Base-by-base conservation (phyloP, 2,329 filamentous ascomycete species). In the Penicillium sp. region DNA sequence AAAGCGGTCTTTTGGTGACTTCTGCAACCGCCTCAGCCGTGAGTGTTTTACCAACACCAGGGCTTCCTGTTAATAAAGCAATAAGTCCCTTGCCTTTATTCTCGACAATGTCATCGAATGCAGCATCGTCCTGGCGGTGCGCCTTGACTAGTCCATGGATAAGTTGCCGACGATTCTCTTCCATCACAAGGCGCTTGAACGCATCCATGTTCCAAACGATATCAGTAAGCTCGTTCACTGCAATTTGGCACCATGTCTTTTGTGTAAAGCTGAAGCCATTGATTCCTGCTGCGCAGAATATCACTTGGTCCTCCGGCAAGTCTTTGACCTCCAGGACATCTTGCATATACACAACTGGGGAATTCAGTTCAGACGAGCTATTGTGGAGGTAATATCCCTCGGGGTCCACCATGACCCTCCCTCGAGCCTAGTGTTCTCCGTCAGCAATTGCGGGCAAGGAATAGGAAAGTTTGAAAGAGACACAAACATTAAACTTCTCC, bases 11-110 rank as follows among this genome's bases (percentile, higher is more conserved):
- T 26, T 54, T 38, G 11, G 35, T 38, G 35, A 38, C 45, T 44
- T 58, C 56, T 13, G 56, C 56, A 7, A 58, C 56, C 17, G 56
- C 56, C 46, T 58, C 56, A 38, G 56, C 56, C 38, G 56, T 58
- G 8, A 58, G 21, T 0, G 47, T 58, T 23, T 58, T 58, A 7
- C 56, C 56, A 19, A 41, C 46, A 15, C 56, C 56, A 15, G 56
- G 47, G 21, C 31, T 51, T n/a, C 56, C 56, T 9, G 56, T 48
- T 2, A 52, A 38, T 13, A 58, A 23, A 2, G 35, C 48, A 52
- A 52, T 50, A 41, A 58, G 21, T 1, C 56, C 56, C 23, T 58
- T 44, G 30, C 45, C 56, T 35, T 58, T 58, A 17, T 46, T 46
- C 8, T 29, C 56, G 9, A 50, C 44, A 11, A 58, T 21, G 21